phyloP scores from a whole-genome alignment of 2,329 filamentous ascomycete species.

The Scedosporium boydii region DNA sequence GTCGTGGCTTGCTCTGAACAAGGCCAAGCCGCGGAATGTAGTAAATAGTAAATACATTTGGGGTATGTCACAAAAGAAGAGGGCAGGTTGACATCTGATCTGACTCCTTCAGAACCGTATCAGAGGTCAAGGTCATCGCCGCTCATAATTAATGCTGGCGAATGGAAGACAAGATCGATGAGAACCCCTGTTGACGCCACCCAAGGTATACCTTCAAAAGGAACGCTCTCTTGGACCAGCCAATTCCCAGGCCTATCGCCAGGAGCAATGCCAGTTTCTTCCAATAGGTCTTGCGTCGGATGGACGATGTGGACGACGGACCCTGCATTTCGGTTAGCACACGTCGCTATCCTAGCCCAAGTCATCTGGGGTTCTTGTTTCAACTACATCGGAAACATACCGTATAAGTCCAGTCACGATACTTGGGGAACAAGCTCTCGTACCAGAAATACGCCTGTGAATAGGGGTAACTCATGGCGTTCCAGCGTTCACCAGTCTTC shows the following conservation, averaged over 20 bases:
- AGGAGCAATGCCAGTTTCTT: background rate
- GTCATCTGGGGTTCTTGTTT: no score
- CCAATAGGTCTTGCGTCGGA: background rate
- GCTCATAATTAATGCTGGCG: no score
- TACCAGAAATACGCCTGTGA: conserved; percentile 26
- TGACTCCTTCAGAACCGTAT: no score
- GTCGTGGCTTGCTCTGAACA: no score
- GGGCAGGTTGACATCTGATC: no score
- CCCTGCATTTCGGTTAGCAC: background rate
- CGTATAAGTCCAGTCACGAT: conserved; percentile 21
- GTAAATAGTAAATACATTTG: no score
- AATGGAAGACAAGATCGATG: no score
- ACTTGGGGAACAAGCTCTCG: conserved; percentile 23
- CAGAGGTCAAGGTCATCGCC: no score
- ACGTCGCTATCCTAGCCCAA: background rate
- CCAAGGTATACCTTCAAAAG: background rate
- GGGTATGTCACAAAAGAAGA: no score
- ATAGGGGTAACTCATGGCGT: conserved; percentile 25
- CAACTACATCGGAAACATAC: conserved; percentile 14
- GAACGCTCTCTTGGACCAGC: background rate
- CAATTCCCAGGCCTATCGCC: background rate
- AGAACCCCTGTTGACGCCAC: no score
- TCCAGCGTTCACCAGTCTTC: conserved; percentile 18
- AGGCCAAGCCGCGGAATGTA: no score
- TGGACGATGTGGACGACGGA: background rate